Conservation (phyloP, 2,329 filamentous ascomycete genomes). For the Falciphora oryzae region DNA sequence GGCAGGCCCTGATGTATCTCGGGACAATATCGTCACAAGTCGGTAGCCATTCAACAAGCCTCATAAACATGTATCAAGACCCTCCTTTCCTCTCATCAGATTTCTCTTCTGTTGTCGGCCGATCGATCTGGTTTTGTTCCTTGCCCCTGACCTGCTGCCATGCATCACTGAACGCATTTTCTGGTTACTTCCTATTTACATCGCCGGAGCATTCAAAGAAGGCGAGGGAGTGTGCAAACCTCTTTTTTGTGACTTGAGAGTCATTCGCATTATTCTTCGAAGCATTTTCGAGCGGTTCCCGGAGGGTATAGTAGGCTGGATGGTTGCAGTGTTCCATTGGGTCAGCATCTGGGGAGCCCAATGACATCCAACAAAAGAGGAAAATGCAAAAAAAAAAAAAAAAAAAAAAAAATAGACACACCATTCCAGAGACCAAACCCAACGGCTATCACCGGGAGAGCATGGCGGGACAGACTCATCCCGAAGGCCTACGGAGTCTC, state of each 20-base stretch:
- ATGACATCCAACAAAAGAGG: not conserved
- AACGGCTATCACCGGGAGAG: slow-evolving; percentile 21
- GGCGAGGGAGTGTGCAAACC: not conserved
- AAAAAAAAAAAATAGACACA: slow-evolving; percentile 13
- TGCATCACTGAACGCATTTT: not conserved
- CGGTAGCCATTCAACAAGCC: too few relatives aligned
- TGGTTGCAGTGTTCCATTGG: not conserved
- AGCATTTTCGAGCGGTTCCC: not conserved
- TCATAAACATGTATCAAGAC: not conserved
- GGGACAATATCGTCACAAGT: not conserved
- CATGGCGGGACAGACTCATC: slow-evolving; percentile 9
- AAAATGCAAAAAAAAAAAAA: not conserved
- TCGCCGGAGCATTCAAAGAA: not conserved
- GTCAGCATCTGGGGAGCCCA: not conserved
- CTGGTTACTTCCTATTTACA: not conserved
- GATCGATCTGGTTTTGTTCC: not conserved
- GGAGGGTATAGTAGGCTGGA: not conserved
- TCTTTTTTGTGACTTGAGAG: not conserved
- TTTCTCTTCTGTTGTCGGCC: not conserved
- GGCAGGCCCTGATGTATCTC: not conserved
- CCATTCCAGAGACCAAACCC: slow-evolving; percentile 27
- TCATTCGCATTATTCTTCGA: not conserved
- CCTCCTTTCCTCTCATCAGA: not conserved
- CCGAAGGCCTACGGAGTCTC: slow-evolving; percentile 8
- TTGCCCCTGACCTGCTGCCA: not conserved